Evolutionary conservation across 2,329 filamentous ascomycete species (phyloP), one percentile per base, ranked within the genome.

Genomic region (Ophiobolus disseminans): DNA sequence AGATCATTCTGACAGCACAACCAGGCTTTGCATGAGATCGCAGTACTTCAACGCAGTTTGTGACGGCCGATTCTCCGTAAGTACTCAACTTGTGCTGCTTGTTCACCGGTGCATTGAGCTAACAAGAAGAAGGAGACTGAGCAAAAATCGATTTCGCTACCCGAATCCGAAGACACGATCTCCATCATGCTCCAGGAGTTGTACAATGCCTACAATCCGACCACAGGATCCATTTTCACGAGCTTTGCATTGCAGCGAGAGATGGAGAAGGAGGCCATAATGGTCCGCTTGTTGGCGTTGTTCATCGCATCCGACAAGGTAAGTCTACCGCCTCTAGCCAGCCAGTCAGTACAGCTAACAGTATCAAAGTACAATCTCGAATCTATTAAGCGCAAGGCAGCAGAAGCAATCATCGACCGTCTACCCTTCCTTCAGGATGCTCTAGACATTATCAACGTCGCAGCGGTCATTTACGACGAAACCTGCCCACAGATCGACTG

Each of bases 301-400:
- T 65, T 64, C 50, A 40, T 65, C 23, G 55, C 63, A 0, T 49
- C 45, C 4, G 63, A 66, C 35, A 66, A 66, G 49, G 63, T 59
- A 40, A 10, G 32, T 26, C 8, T 17, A n/a, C 22, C 9, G 22
- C 26, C 4, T 10, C 9, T 8, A n/a, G 6, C 0, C 20, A 9
- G 2, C 11, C n/a, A 4, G 10, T 22, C 7, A 8, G 13, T 13
- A 22, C 31, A 7, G 38, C 48, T 41, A 21, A 60, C 14, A 21
- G 4, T n/a, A 0, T 2, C 6, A 11, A n/a, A 66, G 62, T 66
- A 66, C 40, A 48, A 37, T 21, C 51, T 66, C 7, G 51, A 60
- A 8, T 19, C 19, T 5, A 53, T 62, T 38, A 63, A 60, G 39
- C 37, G 32, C 1, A 59, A 55, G 11, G 48, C 35, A 1, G 41